These are phyloP conservation scores for Penicillium nucicola DNA, from an alignment of 495 filamentous ascomycete species.

Conservation along the genomic window DNA sequence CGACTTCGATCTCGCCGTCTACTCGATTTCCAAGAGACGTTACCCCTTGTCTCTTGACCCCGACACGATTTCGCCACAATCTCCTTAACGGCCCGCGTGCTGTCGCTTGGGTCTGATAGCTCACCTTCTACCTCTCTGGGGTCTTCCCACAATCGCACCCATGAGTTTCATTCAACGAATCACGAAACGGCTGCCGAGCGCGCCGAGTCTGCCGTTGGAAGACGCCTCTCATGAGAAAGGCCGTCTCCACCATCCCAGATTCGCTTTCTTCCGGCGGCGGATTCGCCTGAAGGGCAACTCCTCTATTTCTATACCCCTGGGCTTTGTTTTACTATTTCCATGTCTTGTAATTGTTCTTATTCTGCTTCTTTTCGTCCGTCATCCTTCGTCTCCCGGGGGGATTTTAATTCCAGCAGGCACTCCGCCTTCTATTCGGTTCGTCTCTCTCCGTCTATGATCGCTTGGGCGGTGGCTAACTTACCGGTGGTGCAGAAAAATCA, in stretches of 20 bases:
- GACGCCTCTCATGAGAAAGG: conserved; percentile 55
- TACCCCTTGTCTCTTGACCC: conserved; percentile 3
- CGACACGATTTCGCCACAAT: conserved; percentile 12
- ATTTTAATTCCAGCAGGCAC: conserved; percentile 87
- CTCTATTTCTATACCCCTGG: conserved; percentile 88
- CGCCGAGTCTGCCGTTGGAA: conserved; percentile 58
- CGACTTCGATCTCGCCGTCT: neutral
- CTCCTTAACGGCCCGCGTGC: conserved; percentile 15
- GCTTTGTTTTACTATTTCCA: conserved; percentile 90
- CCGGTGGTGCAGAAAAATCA: conserved; percentile 72
- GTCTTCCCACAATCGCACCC: conserved; percentile 25
- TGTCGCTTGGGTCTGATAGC: conserved; percentile 23
- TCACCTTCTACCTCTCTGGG: conserved; percentile 16
- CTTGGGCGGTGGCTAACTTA: conserved; percentile 8
- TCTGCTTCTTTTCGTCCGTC: conserved; percentile 82
- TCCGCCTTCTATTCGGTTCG: conserved; percentile 88
- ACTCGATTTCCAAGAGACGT: conserved; percentile 12
- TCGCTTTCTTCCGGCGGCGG: conserved; percentile 84
- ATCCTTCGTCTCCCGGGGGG: conserved; percentile 76
- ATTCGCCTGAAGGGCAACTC: conserved; percentile 93
- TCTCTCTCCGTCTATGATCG: conserved; percentile 3
- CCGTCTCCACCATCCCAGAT: conserved; percentile 48
- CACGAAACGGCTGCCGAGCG: conserved; percentile 60
- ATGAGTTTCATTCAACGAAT: conserved; percentile 67
- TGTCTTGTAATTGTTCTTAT: conserved; percentile 89